phyloP scores from a whole-genome alignment of 371 early-diverging fungal species.

The Mucor plumbeus region DNA sequence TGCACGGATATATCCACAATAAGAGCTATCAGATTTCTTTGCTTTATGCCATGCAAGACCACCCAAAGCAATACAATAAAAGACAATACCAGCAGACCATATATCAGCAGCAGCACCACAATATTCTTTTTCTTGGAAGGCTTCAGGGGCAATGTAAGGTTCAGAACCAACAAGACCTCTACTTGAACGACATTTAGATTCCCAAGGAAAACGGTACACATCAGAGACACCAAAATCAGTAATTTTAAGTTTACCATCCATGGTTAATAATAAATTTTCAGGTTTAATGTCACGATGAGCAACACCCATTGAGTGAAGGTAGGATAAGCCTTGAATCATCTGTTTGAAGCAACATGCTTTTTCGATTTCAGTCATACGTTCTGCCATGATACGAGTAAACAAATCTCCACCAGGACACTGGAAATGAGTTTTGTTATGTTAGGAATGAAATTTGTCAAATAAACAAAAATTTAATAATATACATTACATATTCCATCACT shows the following conservation, averaged over 20 bases:
- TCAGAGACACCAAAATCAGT: conserved; percentile 98
- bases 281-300: conserved; percentile 73
- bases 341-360: conserved; percentile 92
- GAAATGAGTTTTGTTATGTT: background rate
- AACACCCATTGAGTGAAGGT: conserved; percentile 94
- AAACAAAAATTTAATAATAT: conserved; percentile 5
- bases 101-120: conserved; percentile 81
- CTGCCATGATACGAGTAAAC: conserved; percentile 75
- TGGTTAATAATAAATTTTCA: conserved; percentile 92
- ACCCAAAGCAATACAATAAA: conserved; percentile 68
- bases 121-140: conserved; percentile 70
- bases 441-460: conserved; percentile 1
- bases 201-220: conserved; percentile 89
- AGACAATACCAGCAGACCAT: conserved; percentile 87
- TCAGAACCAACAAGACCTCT: conserved; percentile 86
- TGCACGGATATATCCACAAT: conserved; percentile 55
- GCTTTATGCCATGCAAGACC: conserved; percentile 77
- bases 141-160: conserved; percentile 94
- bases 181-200: conserved; percentile 70
- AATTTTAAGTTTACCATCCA: conserved; percentile 85
- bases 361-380: conserved; percentile 76
- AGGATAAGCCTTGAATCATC: conserved; percentile 86
- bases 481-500: conserved; percentile 83
- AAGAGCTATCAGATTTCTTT: conserved; percentile 65
- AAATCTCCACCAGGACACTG: conserved; percentile 85